Evolutionary conservation across 1,284 basidiomycete species (phyloP), one percentile per base, ranked within the genome.

Genomic region (Xanthoconium separans): DNA sequence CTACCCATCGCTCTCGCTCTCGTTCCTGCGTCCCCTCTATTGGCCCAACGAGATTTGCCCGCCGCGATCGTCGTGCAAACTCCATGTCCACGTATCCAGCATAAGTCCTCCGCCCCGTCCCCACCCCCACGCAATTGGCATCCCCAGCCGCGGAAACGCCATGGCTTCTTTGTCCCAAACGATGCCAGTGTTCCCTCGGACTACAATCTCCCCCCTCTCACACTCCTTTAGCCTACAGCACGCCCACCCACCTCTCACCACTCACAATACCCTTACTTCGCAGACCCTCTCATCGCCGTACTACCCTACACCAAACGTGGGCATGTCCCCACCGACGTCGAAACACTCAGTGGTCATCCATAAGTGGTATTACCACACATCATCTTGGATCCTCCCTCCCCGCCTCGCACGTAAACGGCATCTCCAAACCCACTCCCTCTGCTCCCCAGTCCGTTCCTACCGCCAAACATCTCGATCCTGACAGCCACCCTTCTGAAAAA

Each of bases 401-500:
- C 20, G 47, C 56, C 1, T 6, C 64, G 0, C 61, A 52, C 33
- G 45, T 62, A 24, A 18, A 6, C 12, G 43, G n/a, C 16, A 34
- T 54, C 27, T 20, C 59, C 27, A 65, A 63, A 36, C 53, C 54
- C 12, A 16, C 50, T 5, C 10, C 53, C 0, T 46, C 63, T 12
- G 34, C 49, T 1, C 15, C 52, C 22, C 4, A 56, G 12, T 45
- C 62, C 30, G 39, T 36, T 22, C 48, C 66, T 3, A 29, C 44
- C 3, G 39, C 41, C 49, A 54, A 60, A 50, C 73, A 70, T 53
- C 24, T 37, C 40, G 62, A 63, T 44, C 51, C 56, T 0, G 61
- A 64, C 15, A 12, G 24, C 36, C 80, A 82, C 41, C 78, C 85
- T 80, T 50, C 84, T 77, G 92, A 95, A 73, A 93, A 93, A 69